Evolutionary conservation across 2,329 filamentous ascomycete genomes (phyloP), one percentile per base, ranked within the genome.

Genomic region (Hirsutella minnesotensis): DNA sequence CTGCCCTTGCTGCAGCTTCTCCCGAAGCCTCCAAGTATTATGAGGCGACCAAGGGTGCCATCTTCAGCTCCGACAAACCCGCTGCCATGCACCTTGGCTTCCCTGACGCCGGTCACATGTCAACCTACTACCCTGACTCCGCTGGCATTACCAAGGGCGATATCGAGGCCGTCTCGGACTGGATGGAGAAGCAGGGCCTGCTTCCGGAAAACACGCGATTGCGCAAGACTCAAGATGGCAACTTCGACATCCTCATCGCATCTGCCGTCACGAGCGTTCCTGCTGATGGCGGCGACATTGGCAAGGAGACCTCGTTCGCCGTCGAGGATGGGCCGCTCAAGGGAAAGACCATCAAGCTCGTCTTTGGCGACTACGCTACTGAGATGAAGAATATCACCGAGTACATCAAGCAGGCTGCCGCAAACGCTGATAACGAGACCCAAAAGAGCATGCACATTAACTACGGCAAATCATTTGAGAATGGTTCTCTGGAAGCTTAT

Each of bases 111-210:
- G 83, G 83, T 27, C 83, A 90, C 60, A 73, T 88, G 73, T 86
- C 83, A 3, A 84, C 81, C 1, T 92, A 90, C 61, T 92, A 90
- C 59, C 86, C 85, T 1, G 75, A 86, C 48, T 88, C 83, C 4
- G 70, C 81, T 8, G 67, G 70, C 37, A 88, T 92, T 55, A 86
- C 79, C 33, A 79, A 87, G 62, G 69, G 72, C 29, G 86, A 90
- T 58, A 87, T 92, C 44, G 74, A 74, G 36, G 76, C 77, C 16
- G 71, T 90, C 40, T 79, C 81, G n/a, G 72, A 75, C 18, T 35
- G 33, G 33, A 77, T 86, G 69, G 81, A 80, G 56, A 71, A 77
- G 56, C 84, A 84, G 59, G 75, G 77, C 4, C 66, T 89, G 13
- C 70, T 87, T 12, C 75, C 76, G 12, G 86, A 90, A 59, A 90